A percentile compares a stretch with the other conserved stretches of the same genome.
Conservation (phyloP, 2,329 filamentous ascomycete genomes). For the Knufia fluminis region DNA sequence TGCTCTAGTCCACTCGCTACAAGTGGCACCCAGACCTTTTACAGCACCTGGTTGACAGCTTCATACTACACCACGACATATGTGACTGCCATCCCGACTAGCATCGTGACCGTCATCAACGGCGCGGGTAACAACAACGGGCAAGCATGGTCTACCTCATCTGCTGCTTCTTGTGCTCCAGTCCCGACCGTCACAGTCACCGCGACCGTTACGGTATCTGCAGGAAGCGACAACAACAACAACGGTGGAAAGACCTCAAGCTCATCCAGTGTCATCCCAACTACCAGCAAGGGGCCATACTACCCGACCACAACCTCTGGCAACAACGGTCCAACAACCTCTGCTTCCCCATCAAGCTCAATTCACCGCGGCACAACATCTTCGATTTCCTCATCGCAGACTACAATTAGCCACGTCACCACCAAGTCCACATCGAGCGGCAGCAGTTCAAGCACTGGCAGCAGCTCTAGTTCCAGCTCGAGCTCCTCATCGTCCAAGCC, state of each 20-base stretch:
- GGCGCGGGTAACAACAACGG: slow-evolving; percentile 11
- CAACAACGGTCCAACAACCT: slow-evolving; percentile 4
- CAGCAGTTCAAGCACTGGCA: slow-evolving; percentile 9
- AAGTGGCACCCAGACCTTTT: slow-evolving; percentile 25
- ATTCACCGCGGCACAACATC: slow-evolving; percentile 2
- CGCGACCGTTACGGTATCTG: slow-evolving; percentile 18
- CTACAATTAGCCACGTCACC: slow-evolving; percentile 2
- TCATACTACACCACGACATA: slow-evolving; percentile 26
- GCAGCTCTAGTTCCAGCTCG: slow-evolving; percentile 5
- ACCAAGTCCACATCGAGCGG: slow-evolving; percentile 2
- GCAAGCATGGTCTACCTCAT: slow-evolving; percentile 11
- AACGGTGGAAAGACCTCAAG: slow-evolving; percentile 11
- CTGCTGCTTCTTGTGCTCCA: slow-evolving; percentile 10
- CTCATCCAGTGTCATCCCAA: not conserved
- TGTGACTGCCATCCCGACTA: slow-evolving; percentile 21
- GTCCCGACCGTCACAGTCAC: slow-evolving; percentile 10
- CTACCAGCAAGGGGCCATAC: not conserved
- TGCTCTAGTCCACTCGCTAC: slow-evolving; percentile 27
- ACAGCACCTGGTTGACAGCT: slow-evolving; percentile 28
- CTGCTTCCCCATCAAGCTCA: slow-evolving; percentile 7
- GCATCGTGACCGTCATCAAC: slow-evolving; percentile 6
- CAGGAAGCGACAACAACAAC: slow-evolving; percentile 17
- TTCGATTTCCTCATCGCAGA: slow-evolving; percentile 7
- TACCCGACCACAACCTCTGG: slow-evolving; percentile 6
- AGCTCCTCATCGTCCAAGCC: not conserved